Conservation (phyloP, 163 green algal genomes). For the Picocystis sp. region DNA sequence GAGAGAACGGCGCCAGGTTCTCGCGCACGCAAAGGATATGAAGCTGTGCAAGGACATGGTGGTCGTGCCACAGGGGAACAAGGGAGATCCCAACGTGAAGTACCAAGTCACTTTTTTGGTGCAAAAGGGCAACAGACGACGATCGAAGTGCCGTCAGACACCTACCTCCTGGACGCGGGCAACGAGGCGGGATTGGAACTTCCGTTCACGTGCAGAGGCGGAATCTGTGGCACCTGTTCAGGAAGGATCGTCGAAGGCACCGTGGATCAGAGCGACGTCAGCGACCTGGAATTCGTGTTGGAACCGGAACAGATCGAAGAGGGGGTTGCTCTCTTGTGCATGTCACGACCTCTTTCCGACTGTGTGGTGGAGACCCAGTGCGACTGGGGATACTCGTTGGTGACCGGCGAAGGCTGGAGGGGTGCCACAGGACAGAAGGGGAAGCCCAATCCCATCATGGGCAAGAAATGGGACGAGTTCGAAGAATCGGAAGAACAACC, state of each 20-base stretch:
- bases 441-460: conserved; percentile 36
- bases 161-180: conserved; percentile 54
- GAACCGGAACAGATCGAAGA: conserved; percentile 35
- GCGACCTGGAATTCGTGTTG: conserved; percentile 50
- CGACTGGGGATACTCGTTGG: conserved; percentile 56
- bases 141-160: conserved; percentile 36
- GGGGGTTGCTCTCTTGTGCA: conserved; percentile 57
- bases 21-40: no score
- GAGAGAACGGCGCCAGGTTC: no score
- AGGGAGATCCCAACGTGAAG: not conserved
- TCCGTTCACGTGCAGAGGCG: conserved; percentile 47
- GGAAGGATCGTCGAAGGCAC: conserved; percentile 28
- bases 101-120: conserved; percentile 32
- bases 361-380: conserved; percentile 46
- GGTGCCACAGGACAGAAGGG: conserved; percentile 36
- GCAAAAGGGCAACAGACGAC: conserved; percentile 24
- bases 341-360: conserved; percentile 39
- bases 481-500: no score
- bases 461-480: conserved; percentile 23
- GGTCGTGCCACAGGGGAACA: no score
- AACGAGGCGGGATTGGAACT: conserved; percentile 44
- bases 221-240: conserved; percentile 55
- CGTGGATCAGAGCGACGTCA: conserved; percentile 46
- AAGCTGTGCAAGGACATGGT: no score
- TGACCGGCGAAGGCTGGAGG: conserved; percentile 38